These are phyloP conservation scores for Fusarium odoratissimum DNA, from an alignment of 2,329 filamentous ascomycete species.

Conservation along the genomic window DNA sequence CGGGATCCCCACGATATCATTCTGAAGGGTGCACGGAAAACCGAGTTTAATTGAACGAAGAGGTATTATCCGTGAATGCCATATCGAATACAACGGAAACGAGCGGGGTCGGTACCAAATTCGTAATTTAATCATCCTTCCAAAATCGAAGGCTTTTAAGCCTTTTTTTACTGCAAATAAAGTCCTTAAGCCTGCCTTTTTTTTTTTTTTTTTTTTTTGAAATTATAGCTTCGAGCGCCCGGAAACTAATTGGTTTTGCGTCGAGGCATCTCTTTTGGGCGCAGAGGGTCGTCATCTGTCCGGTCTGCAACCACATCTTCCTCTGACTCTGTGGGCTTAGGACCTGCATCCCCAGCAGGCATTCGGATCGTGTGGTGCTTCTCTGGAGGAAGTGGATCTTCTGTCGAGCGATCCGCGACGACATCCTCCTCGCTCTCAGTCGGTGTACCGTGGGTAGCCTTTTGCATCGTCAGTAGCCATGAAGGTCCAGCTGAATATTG, in stretches of 20 bases:
- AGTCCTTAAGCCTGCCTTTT: background rate
- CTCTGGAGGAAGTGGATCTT: background rate
- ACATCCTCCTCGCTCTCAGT: background rate
- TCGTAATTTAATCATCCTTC: background rate
- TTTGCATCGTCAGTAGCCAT: background rate
- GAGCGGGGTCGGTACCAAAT: background rate
- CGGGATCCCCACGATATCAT: background rate
- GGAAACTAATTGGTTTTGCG: background rate
- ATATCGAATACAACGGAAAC: background rate
- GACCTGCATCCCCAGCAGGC: background rate
- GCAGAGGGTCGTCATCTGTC: background rate
- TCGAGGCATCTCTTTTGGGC: background rate
- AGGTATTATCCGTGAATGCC: background rate
- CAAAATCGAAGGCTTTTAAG: background rate
- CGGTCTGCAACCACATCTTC: background rate
- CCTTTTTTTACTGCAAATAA: background rate
- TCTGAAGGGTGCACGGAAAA: background rate
- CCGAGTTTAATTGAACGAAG: background rate
- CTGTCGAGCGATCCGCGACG: background rate
- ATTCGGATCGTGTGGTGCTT: background rate
- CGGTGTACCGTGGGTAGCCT: background rate
- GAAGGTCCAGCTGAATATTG: background rate
- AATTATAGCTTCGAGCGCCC: background rate
- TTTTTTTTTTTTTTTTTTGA: too few species aligned
- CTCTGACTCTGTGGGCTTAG: background rate